Evolutionary conservation across 2,329 filamentous ascomycete genomes (phyloP), one percentile per base, ranked within the genome.

Genomic region (Trichoderma sp.): DNA sequence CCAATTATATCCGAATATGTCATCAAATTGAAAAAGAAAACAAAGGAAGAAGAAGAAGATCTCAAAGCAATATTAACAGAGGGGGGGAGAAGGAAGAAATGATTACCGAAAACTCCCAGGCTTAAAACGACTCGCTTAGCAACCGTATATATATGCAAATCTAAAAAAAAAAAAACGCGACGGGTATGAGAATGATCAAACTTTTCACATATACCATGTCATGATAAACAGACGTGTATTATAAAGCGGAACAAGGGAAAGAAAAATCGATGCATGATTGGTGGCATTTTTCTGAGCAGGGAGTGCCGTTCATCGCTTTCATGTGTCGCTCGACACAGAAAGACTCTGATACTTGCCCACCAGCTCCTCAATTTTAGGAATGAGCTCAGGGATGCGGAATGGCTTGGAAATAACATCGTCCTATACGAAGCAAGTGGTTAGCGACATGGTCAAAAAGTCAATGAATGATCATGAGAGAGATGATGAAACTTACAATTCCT

Each of bases 401-500:
- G 92, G 92, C 76, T 95, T 95, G 1, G 90, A 90, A 43, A 95
- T 91, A 54, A 94, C 88, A 78, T 90, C 89, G 77, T 93, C 89
- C 86, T 89, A 60, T 1, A 59, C n/a, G 8, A 28, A 26, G 46
- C 8, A 21, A 59, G 24, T 6, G 16, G 63, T 16, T 28, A 65
- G 61, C 37, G 2, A n/a, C n/a, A 26, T 18, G 1, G 16, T 24
- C 34, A 32, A 24, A 24, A 49, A 49, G 39, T 10, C 11, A 13
- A 24, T 14, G 61, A 8, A 13, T 24, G 7, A 52, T 43, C 26
- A 56, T 8, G 16, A 65, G 5, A 18, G 11, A 5, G 24, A 32
- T 21, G n/a, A 3, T 37, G 8, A 16, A 68, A 83, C 87, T 82
- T 80, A 90, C 90, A 81, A 94, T 93, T 46, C 91, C 91, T 26